Evolutionary conservation across 2,329 filamentous ascomycete species (phyloP).

Genomic region (Pseudogymnoascus sp.): DNA sequence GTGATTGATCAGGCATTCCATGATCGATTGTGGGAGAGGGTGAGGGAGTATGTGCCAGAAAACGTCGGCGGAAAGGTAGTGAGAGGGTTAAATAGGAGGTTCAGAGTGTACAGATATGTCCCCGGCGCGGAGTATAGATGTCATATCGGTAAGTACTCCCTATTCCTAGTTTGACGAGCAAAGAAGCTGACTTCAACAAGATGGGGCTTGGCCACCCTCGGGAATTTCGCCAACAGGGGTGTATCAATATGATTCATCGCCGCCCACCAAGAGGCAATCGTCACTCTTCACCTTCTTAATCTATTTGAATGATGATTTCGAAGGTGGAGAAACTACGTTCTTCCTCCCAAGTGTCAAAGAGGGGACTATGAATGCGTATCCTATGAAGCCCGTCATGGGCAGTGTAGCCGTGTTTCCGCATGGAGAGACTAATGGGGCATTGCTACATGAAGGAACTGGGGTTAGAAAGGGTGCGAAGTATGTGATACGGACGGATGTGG

Average conservation of each 20-base stretch:
- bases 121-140: slow-evolving; percentile 65
- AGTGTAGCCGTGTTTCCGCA: slow-evolving; percentile 63
- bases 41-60: slow-evolving; percentile 50
- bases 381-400: slow-evolving; percentile 61
- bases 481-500: slow-evolving; percentile 63
- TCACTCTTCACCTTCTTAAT: slow-evolving; percentile 63
- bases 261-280: slow-evolving; percentile 51
- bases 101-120: slow-evolving; percentile 66
- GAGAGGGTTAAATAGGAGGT: slow-evolving; percentile 60
- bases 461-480: slow-evolving; percentile 61
- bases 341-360: slow-evolving; percentile 59
- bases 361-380: slow-evolving; percentile 61
- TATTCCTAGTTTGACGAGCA: neutral
- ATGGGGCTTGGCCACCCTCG: slow-evolving; percentile 67
- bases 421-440: slow-evolving; percentile 56
- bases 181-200: slow-evolving; percentile 23
- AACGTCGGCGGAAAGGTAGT: slow-evolving; percentile 48
- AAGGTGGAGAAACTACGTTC: slow-evolving; percentile 64
- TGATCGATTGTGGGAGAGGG: slow-evolving; percentile 54
- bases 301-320: slow-evolving; percentile 65
- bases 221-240: slow-evolving; percentile 43
- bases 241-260: slow-evolving; percentile 63
- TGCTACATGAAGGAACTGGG: slow-evolving; percentile 64
- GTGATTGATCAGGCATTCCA: slow-evolving; percentile 57
- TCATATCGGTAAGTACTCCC: slow-evolving; percentile 45